Base-by-base conservation (phyloP, 208 protist species). In the Porcisia deanei region DNA sequence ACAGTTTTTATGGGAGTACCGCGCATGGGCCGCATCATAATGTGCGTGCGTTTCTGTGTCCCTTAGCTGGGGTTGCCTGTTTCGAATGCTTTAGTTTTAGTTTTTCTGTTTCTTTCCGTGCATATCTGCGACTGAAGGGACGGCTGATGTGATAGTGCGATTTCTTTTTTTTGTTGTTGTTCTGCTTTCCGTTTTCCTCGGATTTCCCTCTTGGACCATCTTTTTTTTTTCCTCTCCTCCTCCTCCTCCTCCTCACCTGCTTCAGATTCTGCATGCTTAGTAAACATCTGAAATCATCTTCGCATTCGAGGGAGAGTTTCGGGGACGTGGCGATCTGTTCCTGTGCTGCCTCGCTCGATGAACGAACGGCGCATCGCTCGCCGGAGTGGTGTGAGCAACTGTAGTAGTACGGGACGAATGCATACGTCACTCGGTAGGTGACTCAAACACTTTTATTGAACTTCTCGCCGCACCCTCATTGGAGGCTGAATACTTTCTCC, bases 111-210 rank as follows among this genome's bases (percentile, higher is more conserved):
- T 12, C 7, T 52, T 1, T 67, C 8, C 25, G 41, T 67, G 22
- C 45, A 18, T 30, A 3, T 79, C 0, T 59, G 41, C 70, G 30
- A n/a, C 7, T n/a, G 57, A 60, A 60, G 57, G 22, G 57, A 37
- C 14, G 61, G 16, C 10, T 18, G 22, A 8, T 47, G 1, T 53
- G 18, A 22, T 53, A 34, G 39, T 7, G 7, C 43, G 45, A 16
- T 54, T 49, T 7, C 30, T 54, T 53, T 20, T 37, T 6, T 69
- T 54, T 39, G 2, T 72, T 65, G 75, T 22, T 18, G 61, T 72
- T 55, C 45, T 63, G 39, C 43, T 67, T 58, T 53, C 53, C n/a
- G 49, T 58, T 68, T 68, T 49, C 54, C 30, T 47, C 16, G 39
- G n/a, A 3, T 65, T 34, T 6, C 37, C 25, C 37, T 43, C 60